Conservation (phyloP, 2,329 filamentous ascomycete genomes). For the Domatiomyces catenatus region DNA sequence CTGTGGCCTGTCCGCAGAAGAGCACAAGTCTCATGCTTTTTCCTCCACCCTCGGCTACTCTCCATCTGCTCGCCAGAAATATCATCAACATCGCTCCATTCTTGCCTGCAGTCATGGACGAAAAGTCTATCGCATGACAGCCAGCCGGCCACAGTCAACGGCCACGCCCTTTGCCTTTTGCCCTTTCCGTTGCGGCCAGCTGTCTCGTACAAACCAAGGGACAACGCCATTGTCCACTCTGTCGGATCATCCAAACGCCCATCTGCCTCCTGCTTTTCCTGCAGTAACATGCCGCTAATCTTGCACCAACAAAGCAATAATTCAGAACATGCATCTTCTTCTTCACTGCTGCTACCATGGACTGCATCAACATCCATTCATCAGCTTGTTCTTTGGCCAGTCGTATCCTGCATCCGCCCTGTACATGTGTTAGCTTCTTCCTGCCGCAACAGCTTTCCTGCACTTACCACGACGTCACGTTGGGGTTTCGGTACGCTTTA, state of each 20-base stretch:
- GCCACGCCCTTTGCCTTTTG: constrained; percentile 1
- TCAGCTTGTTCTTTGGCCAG: constrained; percentile 48
- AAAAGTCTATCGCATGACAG: constrained; percentile 11
- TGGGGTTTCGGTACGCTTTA: constrained; percentile 46
- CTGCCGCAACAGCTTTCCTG: constrained; percentile 6
- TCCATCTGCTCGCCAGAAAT: constrained; percentile 2
- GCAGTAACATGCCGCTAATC: constrained; percentile 14
- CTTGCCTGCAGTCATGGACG: constrained; percentile 11
- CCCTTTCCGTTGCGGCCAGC: constrained; percentile 5
- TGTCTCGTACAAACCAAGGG: constrained; percentile 2
- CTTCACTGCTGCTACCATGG: constrained; percentile 10
- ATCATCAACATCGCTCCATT: constrained; percentile 7
- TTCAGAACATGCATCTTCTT: constrained; percentile 10
- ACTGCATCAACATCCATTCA: constrained; percentile 37
- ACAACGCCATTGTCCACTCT: not conserved
- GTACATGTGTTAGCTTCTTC: constrained; percentile 9
- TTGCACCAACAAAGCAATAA: constrained; percentile 7
- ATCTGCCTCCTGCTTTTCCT: constrained; percentile 1
- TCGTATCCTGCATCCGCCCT: constrained; percentile 37
- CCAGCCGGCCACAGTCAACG: constrained; percentile 2
- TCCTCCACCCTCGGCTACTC: too few relatives aligned
- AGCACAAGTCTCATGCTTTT: constrained; percentile 1
- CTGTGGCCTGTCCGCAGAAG: not conserved
- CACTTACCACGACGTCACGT: constrained; percentile 47
- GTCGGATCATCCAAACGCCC: constrained; percentile 7